Conservation (phyloP, 78 protist genomes). For the Cavenderia fasciculata region DNA sequence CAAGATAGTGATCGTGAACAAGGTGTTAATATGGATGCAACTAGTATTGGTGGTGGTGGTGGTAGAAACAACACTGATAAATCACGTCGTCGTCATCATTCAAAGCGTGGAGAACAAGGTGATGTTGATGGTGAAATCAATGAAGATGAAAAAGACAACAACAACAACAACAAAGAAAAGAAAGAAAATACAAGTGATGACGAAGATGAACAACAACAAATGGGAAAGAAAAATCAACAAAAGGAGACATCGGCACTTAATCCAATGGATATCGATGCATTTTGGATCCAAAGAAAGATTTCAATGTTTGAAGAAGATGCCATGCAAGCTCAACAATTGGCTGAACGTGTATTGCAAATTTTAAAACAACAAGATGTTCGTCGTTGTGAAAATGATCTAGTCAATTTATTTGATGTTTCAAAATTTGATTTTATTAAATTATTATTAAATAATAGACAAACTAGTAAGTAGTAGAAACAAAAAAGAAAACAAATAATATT, state of each 20-base stretch:
- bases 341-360: slow-evolving; percentile 70
- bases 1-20: slow-evolving; percentile 1
- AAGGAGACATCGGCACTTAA: slow-evolving; percentile 3
- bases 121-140: too few relatives aligned
- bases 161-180: background rate
- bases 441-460: slow-evolving; percentile 49
- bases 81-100: too few relatives aligned
- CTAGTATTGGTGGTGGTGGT: background rate
- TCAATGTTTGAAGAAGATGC: slow-evolving; percentile 78
- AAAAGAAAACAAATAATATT: background rate
- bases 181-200: background rate
- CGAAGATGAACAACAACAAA: background rate
- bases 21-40: background rate
- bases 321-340: slow-evolving; percentile 46
- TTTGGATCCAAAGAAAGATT: slow-evolving; percentile 89
- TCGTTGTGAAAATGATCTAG: slow-evolving; percentile 89
- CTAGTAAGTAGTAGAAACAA: slow-evolving; percentile 21
- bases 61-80: background rate
- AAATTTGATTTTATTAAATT: slow-evolving; percentile 90
- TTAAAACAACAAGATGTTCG: slow-evolving; percentile 23
- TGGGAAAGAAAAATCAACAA: background rate
- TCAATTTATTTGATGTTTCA: slow-evolving; percentile 85
- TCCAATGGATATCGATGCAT: slow-evolving; percentile 79
- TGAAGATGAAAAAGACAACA: background rate
- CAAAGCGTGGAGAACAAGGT: too few relatives aligned